A percentile compares a stretch with the other conserved stretches of the same genome.
Evolutionary conservation across 176 grass and related monocot species (phyloP).

Genomic region (Cymbopogon citratus): DNA sequence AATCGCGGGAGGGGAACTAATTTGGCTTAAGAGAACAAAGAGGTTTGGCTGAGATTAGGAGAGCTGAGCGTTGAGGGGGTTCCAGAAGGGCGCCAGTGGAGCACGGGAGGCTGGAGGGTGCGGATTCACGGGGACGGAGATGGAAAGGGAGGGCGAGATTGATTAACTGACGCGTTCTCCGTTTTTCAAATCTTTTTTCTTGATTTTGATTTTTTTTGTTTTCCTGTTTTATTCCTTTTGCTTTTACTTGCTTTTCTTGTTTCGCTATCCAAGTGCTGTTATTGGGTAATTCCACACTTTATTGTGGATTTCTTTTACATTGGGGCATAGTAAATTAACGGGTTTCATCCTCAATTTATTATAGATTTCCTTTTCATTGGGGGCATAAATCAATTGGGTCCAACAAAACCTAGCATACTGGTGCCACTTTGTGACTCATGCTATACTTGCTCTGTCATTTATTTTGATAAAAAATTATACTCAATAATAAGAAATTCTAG

Average conservation of each 20-base stretch:
- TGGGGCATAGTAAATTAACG: no score
- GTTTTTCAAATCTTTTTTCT: slow-evolving; percentile 9
- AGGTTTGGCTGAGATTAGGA: slow-evolving; percentile 21
- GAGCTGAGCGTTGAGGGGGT: neutral
- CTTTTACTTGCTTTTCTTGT: neutral
- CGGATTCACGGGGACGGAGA: slow-evolving; percentile 41
- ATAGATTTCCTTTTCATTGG: no score
- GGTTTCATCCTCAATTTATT: no score
- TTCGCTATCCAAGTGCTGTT: no score
- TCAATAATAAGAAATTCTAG: no score
- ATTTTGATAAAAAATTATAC: no score
- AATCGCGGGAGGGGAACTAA: neutral
- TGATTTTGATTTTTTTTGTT: neutral
- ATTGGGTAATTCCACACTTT: neutral
- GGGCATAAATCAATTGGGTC: no score
- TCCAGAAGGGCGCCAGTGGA: slow-evolving; percentile 49
- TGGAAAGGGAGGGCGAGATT: slow-evolving; percentile 19
- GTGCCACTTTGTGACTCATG: no score
- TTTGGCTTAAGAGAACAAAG: slow-evolving; percentile 8
- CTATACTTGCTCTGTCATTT: no score
- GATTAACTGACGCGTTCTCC: slow-evolving; percentile 29
- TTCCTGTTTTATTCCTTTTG: neutral
- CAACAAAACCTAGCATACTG: no score
- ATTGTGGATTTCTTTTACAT: neutral
- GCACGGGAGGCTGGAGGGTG: slow-evolving; percentile 38